Percentiles rank a stretch among this genome's conserved stretches.
phyloP scores from a whole-genome alignment of 2,329 filamentous ascomycete genomes.

The Monosporascus sp. region DNA sequence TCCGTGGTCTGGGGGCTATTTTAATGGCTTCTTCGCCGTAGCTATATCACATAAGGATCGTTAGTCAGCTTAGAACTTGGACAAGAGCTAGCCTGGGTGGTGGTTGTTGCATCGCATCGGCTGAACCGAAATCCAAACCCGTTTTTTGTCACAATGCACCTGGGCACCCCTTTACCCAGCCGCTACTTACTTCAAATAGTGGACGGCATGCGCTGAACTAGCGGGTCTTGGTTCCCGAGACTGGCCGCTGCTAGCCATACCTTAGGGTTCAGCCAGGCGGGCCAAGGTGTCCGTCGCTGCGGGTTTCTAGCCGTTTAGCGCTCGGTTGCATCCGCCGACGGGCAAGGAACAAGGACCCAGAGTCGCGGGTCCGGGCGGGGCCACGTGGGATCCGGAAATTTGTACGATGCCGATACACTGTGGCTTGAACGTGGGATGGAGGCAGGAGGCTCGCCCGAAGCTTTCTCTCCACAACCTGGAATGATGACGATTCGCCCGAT shows the following conservation, averaged over 20 bases:
- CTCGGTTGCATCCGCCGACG: slow-evolving; percentile 15
- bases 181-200: slow-evolving; percentile 18
- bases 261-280: slow-evolving; percentile 1
- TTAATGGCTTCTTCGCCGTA: slow-evolving; percentile 10
- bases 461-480: too few species aligned
- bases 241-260: slow-evolving; percentile 15
- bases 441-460: too few species aligned
- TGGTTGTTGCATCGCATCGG: too few species aligned
- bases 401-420: slow-evolving; percentile 1
- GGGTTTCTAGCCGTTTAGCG: slow-evolving; percentile 8
- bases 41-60: slow-evolving; percentile 1
- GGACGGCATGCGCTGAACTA: slow-evolving; percentile 17
- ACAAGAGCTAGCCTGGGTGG: background rate
- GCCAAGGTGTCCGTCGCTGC: slow-evolving; percentile 4
- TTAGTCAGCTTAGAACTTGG: background rate
- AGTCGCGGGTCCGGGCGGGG: background rate
- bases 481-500: background rate
- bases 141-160: too few species aligned
- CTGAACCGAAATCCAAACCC: background rate
- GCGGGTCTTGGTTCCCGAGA: background rate
- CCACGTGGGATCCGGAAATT: background rate
- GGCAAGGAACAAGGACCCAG: slow-evolving; percentile 4
- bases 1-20: slow-evolving; percentile 8
- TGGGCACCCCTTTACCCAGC: background rate
- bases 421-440: too few species aligned